Evolutionary conservation across 1,284 basidiomycete genomes (phyloP), one percentile per base, ranked within the genome.

Genomic region (Ganoderma lucidum): DNA sequence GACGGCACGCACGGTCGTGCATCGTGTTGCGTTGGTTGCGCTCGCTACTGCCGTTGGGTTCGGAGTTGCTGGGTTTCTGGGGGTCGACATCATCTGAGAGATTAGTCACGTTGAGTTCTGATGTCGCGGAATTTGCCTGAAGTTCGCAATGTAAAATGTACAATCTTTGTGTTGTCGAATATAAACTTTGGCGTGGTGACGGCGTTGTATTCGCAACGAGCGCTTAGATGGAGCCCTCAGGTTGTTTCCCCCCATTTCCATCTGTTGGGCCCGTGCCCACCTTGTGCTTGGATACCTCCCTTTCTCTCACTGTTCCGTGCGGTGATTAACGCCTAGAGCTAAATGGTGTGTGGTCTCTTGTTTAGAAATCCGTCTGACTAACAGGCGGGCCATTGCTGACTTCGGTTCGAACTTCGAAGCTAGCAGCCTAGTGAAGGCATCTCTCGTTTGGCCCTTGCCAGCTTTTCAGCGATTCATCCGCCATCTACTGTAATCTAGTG

Each of bases 31-130:
- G 2, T 65, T 74, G 5, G 75, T 75, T 15, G 71, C 72, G 32
- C 73, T 80, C 12, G 65, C 76, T 45, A 76, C 75, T 1, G 75
- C 75, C 3, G 75, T 73, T n/a, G 72, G 76, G n/a, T 63, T 73
- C 30, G 77, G 72, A 1, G 67, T 73, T 6, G 76, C 73, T 65
- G 73, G 73, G 5, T 77, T 76, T 55, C 35, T 75, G 28, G 77
- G 76, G 19, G 65, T 78, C 45, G 69, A 75, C 42, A 65, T 76
- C 35, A 28, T 78, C 42, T 78, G 69, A 76, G 15, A n/a, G 28
- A 32, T 23, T 14, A 44, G 23, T 9, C 5, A 19, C 35, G 14
- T 32, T 56, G 53, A 5, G 2, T 2, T 32, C 19, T n/a, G 37
- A 41, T 23, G 17, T 56, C 30, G 30, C 14, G 17, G 53, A 35